Conservation (phyloP, 495 filamentous ascomycete species). For the Aspergillus taichungensis region DNA sequence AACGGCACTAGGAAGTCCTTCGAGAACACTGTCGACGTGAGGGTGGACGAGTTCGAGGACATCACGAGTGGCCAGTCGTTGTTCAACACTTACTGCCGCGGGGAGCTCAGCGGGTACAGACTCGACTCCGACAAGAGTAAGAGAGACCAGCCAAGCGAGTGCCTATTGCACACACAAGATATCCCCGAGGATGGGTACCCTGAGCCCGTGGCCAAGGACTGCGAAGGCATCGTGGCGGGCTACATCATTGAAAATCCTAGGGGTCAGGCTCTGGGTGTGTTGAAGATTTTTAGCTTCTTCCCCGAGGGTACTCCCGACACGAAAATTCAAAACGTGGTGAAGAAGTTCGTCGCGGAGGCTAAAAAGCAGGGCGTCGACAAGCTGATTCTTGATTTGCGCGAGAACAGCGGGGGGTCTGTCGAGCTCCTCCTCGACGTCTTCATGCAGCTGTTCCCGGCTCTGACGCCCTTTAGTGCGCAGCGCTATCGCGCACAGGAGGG, state of each 20-base stretch:
- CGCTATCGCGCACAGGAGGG: slow-evolving; percentile 34
- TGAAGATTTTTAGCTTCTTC: slow-evolving; percentile 43
- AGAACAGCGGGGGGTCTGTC: slow-evolving; percentile 36
- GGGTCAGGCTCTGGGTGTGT: slow-evolving; percentile 29
- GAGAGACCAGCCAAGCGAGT: too few species aligned
- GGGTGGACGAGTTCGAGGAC: background rate
- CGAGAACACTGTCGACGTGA: background rate
- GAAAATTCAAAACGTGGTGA: slow-evolving; percentile 28
- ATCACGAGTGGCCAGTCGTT: slow-evolving; percentile 2
- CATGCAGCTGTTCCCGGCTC: slow-evolving; percentile 44
- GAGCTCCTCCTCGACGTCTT: slow-evolving; percentile 39
- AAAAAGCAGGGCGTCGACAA: slow-evolving; percentile 28
- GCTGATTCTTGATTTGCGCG: slow-evolving; percentile 44
- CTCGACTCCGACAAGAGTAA: too few species aligned
- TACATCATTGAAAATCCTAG: slow-evolving; percentile 24
- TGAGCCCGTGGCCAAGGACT: slow-evolving; percentile 1
- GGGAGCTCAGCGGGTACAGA: background rate
- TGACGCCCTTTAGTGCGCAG: slow-evolving; percentile 33
- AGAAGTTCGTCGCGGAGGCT: slow-evolving; percentile 31
- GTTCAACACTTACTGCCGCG: slow-evolving; percentile 3
- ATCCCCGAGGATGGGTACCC: slow-evolving; percentile 7
- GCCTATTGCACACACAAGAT: background rate
- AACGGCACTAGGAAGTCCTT: slow-evolving; percentile 1
- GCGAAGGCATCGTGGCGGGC: slow-evolving; percentile 19
- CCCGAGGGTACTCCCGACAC: slow-evolving; percentile 10